A percentile compares a stretch with the other conserved stretches of the same genome.
phyloP scores from a whole-genome alignment of 140 eudicot species.

The Ambrosia hybrid region DNA sequence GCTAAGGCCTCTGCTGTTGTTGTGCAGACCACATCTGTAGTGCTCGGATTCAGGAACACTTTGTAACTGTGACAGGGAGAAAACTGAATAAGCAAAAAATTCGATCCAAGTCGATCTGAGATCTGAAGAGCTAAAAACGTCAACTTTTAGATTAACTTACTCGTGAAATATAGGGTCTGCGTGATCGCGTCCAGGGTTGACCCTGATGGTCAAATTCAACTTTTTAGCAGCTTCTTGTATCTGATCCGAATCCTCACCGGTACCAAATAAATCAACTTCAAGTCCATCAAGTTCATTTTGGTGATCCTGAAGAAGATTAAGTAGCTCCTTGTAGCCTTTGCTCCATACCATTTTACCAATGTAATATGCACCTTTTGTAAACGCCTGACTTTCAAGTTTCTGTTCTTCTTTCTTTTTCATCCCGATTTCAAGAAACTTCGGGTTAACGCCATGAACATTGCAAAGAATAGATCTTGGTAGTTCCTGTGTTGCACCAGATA shows the following conservation, averaged over 20 bases:
- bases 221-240: slow-evolving; percentile 70
- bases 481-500: slow-evolving; percentile 97
- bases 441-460: slow-evolving; percentile 99
- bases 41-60: slow-evolving; percentile 96
- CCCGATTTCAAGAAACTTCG: slow-evolving; percentile 88
- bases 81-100: too few relatives aligned
- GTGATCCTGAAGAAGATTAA: slow-evolving; percentile 68
- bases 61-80: slow-evolving; percentile 56
- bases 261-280: slow-evolving; percentile 80
- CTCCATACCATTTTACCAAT: slow-evolving; percentile 98
- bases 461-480: slow-evolving; percentile 90
- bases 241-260: slow-evolving; percentile 85
- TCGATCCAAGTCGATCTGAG: too few relatives aligned
- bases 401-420: slow-evolving; percentile 69
- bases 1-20: slow-evolving; percentile 96
- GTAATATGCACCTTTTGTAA: slow-evolving; percentile 82
- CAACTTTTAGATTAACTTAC: slow-evolving; percentile 43
- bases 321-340: slow-evolving; percentile 94
- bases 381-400: slow-evolving; percentile 47
- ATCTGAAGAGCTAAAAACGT: too few relatives aligned
- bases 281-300: slow-evolving; percentile 75
- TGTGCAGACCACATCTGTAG: slow-evolving; percentile 97
- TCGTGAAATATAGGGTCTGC: slow-evolving; percentile 96
- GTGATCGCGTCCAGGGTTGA: slow-evolving; percentile 95
- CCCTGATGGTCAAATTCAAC: slow-evolving; percentile 60